Percentiles rank a stretch among this genome's conserved stretches.
Evolutionary conservation across 352 stramenopile species (phyloP).

Genomic region (Pythium myriotylum): DNA sequence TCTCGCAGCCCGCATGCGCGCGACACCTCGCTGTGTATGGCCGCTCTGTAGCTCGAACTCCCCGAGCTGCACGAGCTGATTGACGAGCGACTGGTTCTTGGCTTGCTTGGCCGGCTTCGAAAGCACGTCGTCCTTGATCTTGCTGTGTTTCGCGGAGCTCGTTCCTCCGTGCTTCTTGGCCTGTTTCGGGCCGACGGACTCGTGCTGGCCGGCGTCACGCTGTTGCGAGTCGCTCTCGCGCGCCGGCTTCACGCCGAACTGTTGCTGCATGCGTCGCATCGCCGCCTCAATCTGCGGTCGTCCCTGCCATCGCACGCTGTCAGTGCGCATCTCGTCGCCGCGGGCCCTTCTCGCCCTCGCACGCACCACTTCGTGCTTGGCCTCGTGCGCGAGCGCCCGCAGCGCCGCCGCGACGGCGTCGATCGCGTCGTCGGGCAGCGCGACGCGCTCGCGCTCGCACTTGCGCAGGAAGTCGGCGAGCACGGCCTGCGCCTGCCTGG

Average conservation of each 20-base stretch:
- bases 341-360: no score
- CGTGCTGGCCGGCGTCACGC: constrained; percentile 26
- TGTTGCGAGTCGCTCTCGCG: neutral
- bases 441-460: constrained; percentile 54
- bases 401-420: constrained; percentile 46
- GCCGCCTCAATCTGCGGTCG: constrained; percentile 44
- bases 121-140: constrained; percentile 35
- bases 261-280: constrained; percentile 37
- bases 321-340: no score
- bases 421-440: constrained; percentile 52
- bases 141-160: constrained; percentile 1
- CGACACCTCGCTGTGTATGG: constrained; percentile 50
- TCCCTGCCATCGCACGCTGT: constrained; percentile 14
- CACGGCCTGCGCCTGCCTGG: constrained; percentile 47
- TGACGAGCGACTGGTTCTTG: constrained; percentile 67
- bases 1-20: constrained; percentile 64
- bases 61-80: constrained; percentile 57
- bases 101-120: constrained; percentile 31
- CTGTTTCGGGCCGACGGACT: no score
- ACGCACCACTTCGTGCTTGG: constrained; percentile 47
- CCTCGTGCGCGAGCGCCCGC: constrained; percentile 34
- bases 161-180: neutral
- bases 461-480: constrained; percentile 70
- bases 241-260: constrained; percentile 27
- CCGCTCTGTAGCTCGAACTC: constrained; percentile 56